These are phyloP conservation scores for Ajuga chamaepitys DNA, from an alignment of 257 asterid species.

Conservation along the genomic window DNA sequence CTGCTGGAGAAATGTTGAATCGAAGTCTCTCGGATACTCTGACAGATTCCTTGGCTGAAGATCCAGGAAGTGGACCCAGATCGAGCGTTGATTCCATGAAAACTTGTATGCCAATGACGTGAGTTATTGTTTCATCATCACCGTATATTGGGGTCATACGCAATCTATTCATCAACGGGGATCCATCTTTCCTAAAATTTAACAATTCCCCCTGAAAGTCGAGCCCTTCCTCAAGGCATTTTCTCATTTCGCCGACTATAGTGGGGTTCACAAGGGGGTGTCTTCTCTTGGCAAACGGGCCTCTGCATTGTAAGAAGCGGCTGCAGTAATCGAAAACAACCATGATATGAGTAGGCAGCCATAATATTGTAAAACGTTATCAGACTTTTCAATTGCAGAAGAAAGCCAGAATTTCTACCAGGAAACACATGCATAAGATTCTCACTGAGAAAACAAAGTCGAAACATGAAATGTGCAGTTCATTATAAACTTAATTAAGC, in stretches of 20 bases:
- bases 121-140: slow-evolving; percentile 42
- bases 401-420: background rate
- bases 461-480: background rate
- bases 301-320: slow-evolving; percentile 61
- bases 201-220: slow-evolving; percentile 49
- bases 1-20: slow-evolving; percentile 36
- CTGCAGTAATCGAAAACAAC: slow-evolving; percentile 24
- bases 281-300: slow-evolving; percentile 49
- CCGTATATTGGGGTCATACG: slow-evolving; percentile 49
- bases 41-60: slow-evolving; percentile 47
- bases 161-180: slow-evolving; percentile 44
- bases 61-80: slow-evolving; percentile 77
- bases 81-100: slow-evolving; percentile 64
- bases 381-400: too few relatives aligned
- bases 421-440: background rate
- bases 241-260: slow-evolving; percentile 39
- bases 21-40: slow-evolving; percentile 40
- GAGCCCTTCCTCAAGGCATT: slow-evolving; percentile 38
- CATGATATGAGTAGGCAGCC: too few relatives aligned
- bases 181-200: slow-evolving; percentile 48
- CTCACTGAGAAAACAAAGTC: background rate
- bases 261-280: slow-evolving; percentile 50
- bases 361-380: too few relatives aligned
- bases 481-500: background rate
- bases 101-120: slow-evolving; percentile 71